Base-by-base conservation (phyloP, 306 rosid genomes). In the Vigna trinervia region DNA sequence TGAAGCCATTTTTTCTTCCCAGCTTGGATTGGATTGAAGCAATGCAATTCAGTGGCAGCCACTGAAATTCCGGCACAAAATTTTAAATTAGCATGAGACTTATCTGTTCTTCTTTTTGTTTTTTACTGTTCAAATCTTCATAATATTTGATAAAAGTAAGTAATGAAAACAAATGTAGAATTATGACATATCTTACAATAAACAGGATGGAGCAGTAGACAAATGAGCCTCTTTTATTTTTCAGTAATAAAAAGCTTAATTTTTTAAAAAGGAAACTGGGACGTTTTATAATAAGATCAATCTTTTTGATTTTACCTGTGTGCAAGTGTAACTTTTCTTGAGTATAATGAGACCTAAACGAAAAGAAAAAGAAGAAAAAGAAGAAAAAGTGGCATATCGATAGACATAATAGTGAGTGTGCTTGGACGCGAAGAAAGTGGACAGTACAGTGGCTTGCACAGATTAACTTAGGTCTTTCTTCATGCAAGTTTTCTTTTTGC, bases 1-100 rank as follows among this genome's bases (percentile, higher is more conserved):
- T 54, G 90, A 84, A 85, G 90, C 90, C 96, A 90, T 90, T 51
- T 67, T 63, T 84, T 51, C 79, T 61, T 62, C 71, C 54, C 66
- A 5, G 17, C 57, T 23, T 53, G 12, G 51, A 50, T 53, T 38
- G 22, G 41, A 41, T 53, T 23, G 38, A 72, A 76, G 41, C 46
- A 22, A 36, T n/a, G 71, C 47, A 48, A 41, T 38, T 62, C 45
- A 1, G 64, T 71, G 56, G 64, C 64, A 75, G 74, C 88, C 86
- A 81, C 86, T 60, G 43, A 78, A 78, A 68, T n/a, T 70, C 56
- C 52, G 15, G 52, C 41, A 41, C 0, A 52, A 76, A 81, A 51
- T 39, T 60, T 60, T 13, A 51, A 59, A 41, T 75, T 56, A 51
- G 28, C 69, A 61, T 50, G 57, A n/a, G 7, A 14, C 34, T 73